These are phyloP conservation scores for Dioszegia hungarica DNA, from an alignment of 768 basidiomycete genomes.

Conservation along the genomic window DNA sequence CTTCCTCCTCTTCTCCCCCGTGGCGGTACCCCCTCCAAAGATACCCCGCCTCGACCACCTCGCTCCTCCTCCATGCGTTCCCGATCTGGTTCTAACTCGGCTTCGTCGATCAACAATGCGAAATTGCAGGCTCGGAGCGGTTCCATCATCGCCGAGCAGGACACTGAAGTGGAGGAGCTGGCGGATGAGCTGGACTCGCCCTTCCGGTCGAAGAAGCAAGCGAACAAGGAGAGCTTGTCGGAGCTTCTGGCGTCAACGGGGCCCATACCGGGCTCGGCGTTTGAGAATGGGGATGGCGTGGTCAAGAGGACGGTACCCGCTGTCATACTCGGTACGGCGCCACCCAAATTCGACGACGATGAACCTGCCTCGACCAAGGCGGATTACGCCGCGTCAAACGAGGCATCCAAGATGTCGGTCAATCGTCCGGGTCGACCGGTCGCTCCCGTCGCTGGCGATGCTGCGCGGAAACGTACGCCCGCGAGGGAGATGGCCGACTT, in stretches of 20 bases:
- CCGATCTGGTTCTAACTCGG: not conserved
- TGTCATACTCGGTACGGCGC: slow-evolving; percentile 35
- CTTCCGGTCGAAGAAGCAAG: not conserved
- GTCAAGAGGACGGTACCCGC: slow-evolving; percentile 26
- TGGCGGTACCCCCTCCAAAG: not conserved
- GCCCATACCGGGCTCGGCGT: not conserved
- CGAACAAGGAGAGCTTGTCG: slow-evolving; percentile 26
- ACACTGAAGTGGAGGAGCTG: not conserved
- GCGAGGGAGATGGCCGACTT: slow-evolving; percentile 1
- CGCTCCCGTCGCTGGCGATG: no score
- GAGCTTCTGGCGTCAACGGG: slow-evolving; percentile 28
- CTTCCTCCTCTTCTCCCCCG: slow-evolving; percentile 7
- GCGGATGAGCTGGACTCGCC: not conserved
- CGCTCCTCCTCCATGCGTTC: not conserved
- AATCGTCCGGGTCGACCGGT: not conserved
- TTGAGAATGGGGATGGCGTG: not conserved
- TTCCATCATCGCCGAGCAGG: not conserved
- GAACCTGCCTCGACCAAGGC: not conserved
- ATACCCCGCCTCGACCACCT: not conserved
- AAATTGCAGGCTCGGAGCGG: slow-evolving; percentile 12
- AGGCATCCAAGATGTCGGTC: not conserved
- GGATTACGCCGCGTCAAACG: not conserved
- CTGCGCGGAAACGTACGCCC: not conserved
- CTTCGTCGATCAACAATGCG: not conserved
- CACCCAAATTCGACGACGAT: slow-evolving; percentile 11